Evolutionary conservation across 2,329 filamentous ascomycete species (phyloP).

Genomic region (Xylariales sp.): DNA sequence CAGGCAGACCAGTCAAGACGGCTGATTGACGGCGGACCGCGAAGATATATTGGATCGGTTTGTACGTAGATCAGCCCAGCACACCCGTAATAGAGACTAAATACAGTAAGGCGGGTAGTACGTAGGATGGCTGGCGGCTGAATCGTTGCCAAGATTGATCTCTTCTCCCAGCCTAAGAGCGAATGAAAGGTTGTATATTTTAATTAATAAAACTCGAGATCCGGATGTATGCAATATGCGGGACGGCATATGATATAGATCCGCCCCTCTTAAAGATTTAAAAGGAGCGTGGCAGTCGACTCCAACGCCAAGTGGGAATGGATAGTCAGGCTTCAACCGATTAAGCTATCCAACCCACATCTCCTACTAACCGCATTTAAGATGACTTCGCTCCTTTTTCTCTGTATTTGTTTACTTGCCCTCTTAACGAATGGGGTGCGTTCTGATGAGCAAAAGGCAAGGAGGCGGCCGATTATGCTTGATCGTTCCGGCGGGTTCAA

Average conservation of each 20-base stretch:
- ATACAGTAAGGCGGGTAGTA: too few species aligned
- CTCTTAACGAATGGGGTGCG: constrained; percentile 1
- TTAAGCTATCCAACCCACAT: not conserved
- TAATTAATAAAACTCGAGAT: not conserved
- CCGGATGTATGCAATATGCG: not conserved
- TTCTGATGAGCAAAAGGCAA: constrained; percentile 5
- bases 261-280: not conserved
- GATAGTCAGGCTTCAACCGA: not conserved
- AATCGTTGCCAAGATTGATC: not conserved
- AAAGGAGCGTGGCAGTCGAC: not conserved
- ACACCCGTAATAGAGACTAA: too few species aligned
- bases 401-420: constrained; percentile 10
- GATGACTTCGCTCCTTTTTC: constrained; percentile 6
- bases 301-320: not conserved
- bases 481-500: constrained; percentile 52
- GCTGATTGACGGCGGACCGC: too few species aligned
- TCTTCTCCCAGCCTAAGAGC: not conserved
- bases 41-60: too few species aligned
- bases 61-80: too few species aligned
- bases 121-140: constrained; percentile 7
- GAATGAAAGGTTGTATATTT: not conserved
- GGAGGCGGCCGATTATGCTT: constrained; percentile 42
- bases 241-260: not conserved
- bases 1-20: too few species aligned
- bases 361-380: not conserved